Percentiles rank a stretch among this genome's conserved stretches.
Conservation (phyloP, 2,329 filamentous ascomycete genomes). For the Aspergillus sergii region DNA sequence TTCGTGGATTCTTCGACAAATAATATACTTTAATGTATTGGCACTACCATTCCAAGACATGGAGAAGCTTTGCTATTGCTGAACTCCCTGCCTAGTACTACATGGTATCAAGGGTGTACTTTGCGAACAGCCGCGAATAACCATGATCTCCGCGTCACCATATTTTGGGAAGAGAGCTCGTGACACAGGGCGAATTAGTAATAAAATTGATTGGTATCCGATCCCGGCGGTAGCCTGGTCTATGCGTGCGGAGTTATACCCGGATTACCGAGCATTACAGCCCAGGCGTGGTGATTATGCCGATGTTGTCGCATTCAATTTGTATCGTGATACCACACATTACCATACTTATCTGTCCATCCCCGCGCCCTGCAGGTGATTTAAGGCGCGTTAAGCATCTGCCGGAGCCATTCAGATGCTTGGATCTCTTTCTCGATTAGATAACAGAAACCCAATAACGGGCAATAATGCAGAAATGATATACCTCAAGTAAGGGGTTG, state of each 20-base stretch:
- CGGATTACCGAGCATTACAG: slow-evolving; percentile 8
- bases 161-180: not conserved
- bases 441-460: slow-evolving; percentile 24
- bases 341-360: not conserved
- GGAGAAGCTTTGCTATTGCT: too few relatives aligned
- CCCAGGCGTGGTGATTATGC: not conserved
- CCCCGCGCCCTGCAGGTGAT: slow-evolving; percentile 28
- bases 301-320: not conserved
- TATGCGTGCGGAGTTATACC: slow-evolving; percentile 28
- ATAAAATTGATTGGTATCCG: slow-evolving; percentile 19
- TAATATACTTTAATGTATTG: not conserved
- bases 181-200: not conserved
- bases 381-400: slow-evolving; percentile 16
- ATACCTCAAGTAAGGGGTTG: not conserved
- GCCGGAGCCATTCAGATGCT: not conserved
- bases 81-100: too few relatives aligned
- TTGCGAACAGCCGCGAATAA: not conserved
- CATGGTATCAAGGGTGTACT: not conserved
- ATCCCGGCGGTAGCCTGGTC: slow-evolving; percentile 41
- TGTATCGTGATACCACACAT: not conserved
- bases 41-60: not conserved
- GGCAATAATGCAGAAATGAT: not conserved
- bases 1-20: too few relatives aligned
- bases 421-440: slow-evolving; percentile 18
- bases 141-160: not conserved